Percentiles rank a stretch among this genome's conserved stretches.
These are phyloP conservation scores for Nothomitra cinnamomea DNA, from an alignment of 2,329 filamentous ascomycete genomes.

Conservation along the genomic window DNA sequence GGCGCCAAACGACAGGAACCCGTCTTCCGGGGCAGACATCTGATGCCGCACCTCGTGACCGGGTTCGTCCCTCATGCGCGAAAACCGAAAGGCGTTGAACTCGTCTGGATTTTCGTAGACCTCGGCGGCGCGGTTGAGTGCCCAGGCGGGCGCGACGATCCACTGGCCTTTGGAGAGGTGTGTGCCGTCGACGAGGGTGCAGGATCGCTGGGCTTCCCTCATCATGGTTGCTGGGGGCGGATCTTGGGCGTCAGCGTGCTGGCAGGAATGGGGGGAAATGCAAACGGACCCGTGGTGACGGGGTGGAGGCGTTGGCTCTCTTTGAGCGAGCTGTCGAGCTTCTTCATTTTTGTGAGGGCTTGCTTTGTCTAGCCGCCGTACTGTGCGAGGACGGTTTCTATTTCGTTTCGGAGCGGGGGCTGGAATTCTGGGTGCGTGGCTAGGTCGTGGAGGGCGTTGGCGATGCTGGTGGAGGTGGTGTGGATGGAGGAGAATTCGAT, in stretches of 20 bases:
- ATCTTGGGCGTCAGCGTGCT: neutral
- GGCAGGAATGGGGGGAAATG: neutral
- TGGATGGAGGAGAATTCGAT: conserved; percentile 6
- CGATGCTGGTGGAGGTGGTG: conserved; percentile 6
- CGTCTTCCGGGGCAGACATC: neutral
- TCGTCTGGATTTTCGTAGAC: conserved; percentile 3
- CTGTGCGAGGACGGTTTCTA: conserved; percentile 5
- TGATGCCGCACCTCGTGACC: neutral
- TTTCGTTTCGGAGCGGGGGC: conserved; percentile 5
- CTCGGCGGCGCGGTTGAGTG: conserved; percentile 5
- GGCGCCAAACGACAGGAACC: conserved; percentile 8
- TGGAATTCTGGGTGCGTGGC: conserved; percentile 7
- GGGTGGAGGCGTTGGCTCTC: neutral
- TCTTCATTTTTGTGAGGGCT: conserved; percentile 1
- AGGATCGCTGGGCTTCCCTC: conserved; percentile 4
- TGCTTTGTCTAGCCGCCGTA: conserved; percentile 7
- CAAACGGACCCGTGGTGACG: conserved; percentile 7
- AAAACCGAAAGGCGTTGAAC: conserved; percentile 9
- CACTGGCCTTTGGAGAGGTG: conserved; percentile 8
- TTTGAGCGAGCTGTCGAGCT: neutral
- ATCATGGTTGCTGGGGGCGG: no score
- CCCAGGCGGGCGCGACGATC: conserved; percentile 7
- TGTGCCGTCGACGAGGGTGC: conserved; percentile 8
- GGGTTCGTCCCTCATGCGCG: neutral
- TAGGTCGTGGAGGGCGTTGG: conserved; percentile 7